These are phyloP conservation scores for Rosa chinensis DNA, from an alignment of 306 rosid species.

Conservation along the genomic window DNA sequence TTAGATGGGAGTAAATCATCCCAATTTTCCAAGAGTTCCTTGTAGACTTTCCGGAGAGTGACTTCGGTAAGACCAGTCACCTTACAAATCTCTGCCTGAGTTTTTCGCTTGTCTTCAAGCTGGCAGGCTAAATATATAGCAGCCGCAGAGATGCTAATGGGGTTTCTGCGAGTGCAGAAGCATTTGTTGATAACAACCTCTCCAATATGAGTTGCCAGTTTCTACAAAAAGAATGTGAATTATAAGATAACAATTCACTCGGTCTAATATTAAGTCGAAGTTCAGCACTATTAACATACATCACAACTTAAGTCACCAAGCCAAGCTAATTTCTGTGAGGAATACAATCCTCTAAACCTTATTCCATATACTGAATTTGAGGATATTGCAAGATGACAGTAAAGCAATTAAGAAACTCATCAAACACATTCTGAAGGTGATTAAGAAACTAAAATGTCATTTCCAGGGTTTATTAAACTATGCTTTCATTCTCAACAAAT, in stretches of 20 bases:
- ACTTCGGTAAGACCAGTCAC: constrained; percentile 97
- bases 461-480: not conserved
- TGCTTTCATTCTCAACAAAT: not conserved
- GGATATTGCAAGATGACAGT: not conserved
- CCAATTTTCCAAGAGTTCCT: constrained; percentile 96
- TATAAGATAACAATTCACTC: not conserved
- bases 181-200: constrained; percentile 98
- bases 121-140: constrained; percentile 98
- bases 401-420: not conserved
- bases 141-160: constrained; percentile 95
- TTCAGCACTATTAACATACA: not conserved
- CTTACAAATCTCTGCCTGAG: constrained; percentile 95
- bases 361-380: not conserved
- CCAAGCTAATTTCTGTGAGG: not conserved
- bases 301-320: constrained; percentile 2
- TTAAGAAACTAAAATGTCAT: constrained; percentile 9
- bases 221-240: constrained; percentile 41
- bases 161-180: constrained; percentile 96
- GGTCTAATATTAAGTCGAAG: not conserved
- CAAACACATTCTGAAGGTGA: not conserved
- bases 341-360: not conserved
- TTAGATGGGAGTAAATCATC: constrained; percentile 94
- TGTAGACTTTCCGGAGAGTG: constrained; percentile 91
- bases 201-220: constrained; percentile 93
- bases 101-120: constrained; percentile 97